phyloP scores from a whole-genome alignment of 768 basidiomycete genomes.

The Phaffia tasmanica region DNA sequence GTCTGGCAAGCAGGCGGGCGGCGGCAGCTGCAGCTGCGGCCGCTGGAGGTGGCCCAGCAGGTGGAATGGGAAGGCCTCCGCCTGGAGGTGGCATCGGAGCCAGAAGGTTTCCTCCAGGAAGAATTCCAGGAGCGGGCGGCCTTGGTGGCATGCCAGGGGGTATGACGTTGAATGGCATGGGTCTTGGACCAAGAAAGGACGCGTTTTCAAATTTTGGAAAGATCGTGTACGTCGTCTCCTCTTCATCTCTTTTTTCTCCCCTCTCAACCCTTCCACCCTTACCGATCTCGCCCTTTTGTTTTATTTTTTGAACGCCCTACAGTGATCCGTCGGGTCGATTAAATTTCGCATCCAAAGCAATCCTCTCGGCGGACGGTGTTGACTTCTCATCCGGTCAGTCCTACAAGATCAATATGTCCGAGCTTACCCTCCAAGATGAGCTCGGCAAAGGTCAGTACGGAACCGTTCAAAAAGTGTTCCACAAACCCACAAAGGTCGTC shows the following conservation, averaged over 20 bases:
- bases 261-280: neutral
- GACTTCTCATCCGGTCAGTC: slow-evolving; percentile 82
- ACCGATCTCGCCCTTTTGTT: neutral
- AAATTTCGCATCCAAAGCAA: slow-evolving; percentile 85
- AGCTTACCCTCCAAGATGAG: slow-evolving; percentile 82
- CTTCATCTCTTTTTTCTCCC: too few species aligned
- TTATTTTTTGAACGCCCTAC: neutral
- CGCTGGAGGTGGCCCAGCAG: slow-evolving; percentile 6
- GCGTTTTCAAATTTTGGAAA: slow-evolving; percentile 25
- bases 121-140: slow-evolving; percentile 10
- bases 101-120: slow-evolving; percentile 15
- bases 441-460: slow-evolving; percentile 95
- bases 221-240: slow-evolving; percentile 17
- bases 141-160: slow-evolving; percentile 12
- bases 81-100: slow-evolving; percentile 4
- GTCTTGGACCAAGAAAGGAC: slow-evolving; percentile 5
- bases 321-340: slow-evolving; percentile 95
- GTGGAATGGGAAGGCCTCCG: neutral
- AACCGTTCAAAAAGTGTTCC: slow-evolving; percentile 88
- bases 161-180: slow-evolving; percentile 19
- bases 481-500: slow-evolving; percentile 82
- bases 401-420: slow-evolving; percentile 87
- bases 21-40: slow-evolving; percentile 13
- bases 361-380: slow-evolving; percentile 77
- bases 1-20: slow-evolving; percentile 11